Evolutionary conservation across 2,329 filamentous ascomycete genomes (phyloP), one percentile per base, ranked within the genome.

Genomic region (Drechslerella stenobrocha): DNA sequence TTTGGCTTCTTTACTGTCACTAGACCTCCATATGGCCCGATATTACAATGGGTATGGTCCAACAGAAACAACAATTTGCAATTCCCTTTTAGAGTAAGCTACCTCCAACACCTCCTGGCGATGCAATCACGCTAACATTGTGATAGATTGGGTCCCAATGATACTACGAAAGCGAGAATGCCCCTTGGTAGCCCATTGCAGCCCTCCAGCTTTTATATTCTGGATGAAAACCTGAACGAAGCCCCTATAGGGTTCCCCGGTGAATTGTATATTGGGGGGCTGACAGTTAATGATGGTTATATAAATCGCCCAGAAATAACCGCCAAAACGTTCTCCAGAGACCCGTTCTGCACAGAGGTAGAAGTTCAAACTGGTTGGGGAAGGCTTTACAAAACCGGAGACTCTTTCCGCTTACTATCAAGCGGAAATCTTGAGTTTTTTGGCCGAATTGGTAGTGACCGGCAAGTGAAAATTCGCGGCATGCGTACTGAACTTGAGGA

Each of bases 401-500:
- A 81, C 60, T 71, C 65, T 13, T 79, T 76, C 1, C 72, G 73
- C 1, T 70, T 79, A 22, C 58, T 58, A 0, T 18, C 60, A 0
- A 74, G 78, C 26, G 78, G 78, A 0, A 64, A 71, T 0, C 70
- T 81, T 0, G 52, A 75, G 0, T 72, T 77, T 26, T 55, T 75
- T 3, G 77, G 78, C 0, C 77, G 79, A 0, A 76, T 78, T 1
- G 72, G 63, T 0, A 78, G 77, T 2, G 78, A 81, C 52, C 78
- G 76, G 0, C 76, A 80, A 42, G 72, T 81, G 66, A 82, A 82
- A 70, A 71, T 82, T 1, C 73, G 75, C 1, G 79, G 79, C 0
- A 52, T 78, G 1, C 76, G 79, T 0, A 76, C 82, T 22, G 80
- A 83, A 11, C 72, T 83, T 0, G 70, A 74, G 2, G 81, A 83